Base-by-base conservation (phyloP, 805 yeast genomes). In the Candida sonorensis region DNA sequence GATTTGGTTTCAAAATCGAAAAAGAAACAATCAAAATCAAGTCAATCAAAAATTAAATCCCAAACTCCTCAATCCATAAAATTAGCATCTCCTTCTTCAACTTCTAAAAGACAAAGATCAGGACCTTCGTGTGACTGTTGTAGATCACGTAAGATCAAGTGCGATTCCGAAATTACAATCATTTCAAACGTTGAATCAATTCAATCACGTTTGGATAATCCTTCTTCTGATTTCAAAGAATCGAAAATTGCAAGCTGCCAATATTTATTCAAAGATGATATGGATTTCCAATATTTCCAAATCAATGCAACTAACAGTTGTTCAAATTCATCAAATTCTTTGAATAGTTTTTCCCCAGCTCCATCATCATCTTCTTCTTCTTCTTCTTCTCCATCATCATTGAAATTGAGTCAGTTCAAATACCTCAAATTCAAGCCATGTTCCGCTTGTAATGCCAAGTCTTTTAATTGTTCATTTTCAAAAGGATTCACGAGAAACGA, bases 121-220 rank as follows among this genome's bases (percentile, higher is more conserved):
- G 87, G 90, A 0, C 87, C 87, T 3, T 74, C 82, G 25, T 81
- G 90, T 54, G 87, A 81, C 51, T 60, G 71, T 29, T 81, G 90
- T 52, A 63, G 87, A 33, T 48, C 71, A 11, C 66, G 85, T 36
- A 81, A 81, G 50, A 80, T 79, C 36, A 81, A 77, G 55, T 81
- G 90, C 57, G 77, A 80, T 53, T 84, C 88, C 2, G 76, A 67
- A 42, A 72, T 79, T 18, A 46, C 51, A 18, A 50, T 56, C 11
- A 39, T 57, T 12, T 45, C 58, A 1, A 41, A 23, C 40, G 24
- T 37, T 50, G 4, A 44, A 49, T 5, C 25, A 13, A 23, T 29
- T 11, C 17, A 12, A 22, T 12, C 23, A 6, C 21, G 4, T 11
- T 17, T 11, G 5, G 24, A 15, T n/a, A n/a, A n/a, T n/a, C n/a